A percentile compares a stretch with the other conserved stretches of the same genome.
These are phyloP conservation scores for Globisporangium sylvaticum DNA, from an alignment of 352 stramenopile genomes.

Conservation along the genomic window DNA sequence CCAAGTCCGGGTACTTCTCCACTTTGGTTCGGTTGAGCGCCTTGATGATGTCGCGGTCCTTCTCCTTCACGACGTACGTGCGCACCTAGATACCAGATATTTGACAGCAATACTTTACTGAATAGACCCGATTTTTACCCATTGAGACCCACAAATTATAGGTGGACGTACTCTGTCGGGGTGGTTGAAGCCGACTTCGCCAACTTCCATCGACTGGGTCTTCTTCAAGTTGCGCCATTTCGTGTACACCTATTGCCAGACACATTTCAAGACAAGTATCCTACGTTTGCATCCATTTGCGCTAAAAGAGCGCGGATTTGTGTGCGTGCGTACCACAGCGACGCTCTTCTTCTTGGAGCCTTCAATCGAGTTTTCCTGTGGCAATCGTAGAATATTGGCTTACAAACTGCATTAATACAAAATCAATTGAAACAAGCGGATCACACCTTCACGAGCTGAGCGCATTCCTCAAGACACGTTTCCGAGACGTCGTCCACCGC, in stretches of 20 bases:
- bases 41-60: slow-evolving; percentile 86
- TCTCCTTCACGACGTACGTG: slow-evolving; percentile 73
- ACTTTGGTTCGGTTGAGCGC: slow-evolving; percentile 84
- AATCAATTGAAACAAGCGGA: not conserved
- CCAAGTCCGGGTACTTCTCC: slow-evolving; percentile 67
- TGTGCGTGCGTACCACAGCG: slow-evolving; percentile 46
- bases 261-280: not conserved
- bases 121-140: slow-evolving; percentile 5
- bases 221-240: slow-evolving; percentile 93
- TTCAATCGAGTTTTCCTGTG: slow-evolving; percentile 91
- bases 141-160: not conserved
- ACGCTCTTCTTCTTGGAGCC: slow-evolving; percentile 91
- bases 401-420: not conserved
- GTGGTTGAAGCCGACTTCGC: slow-evolving; percentile 85
- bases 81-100: slow-evolving; percentile 38
- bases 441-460: slow-evolving; percentile 89
- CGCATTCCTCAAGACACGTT: slow-evolving; percentile 85
- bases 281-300: not conserved
- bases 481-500: slow-evolving; percentile 78
- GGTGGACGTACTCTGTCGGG: slow-evolving; percentile 43
- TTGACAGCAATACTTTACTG: not conserved
- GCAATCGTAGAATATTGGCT: not conserved
- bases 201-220: slow-evolving; percentile 86
- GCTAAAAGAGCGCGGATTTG: not conserved
- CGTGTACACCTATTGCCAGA: slow-evolving; percentile 81